A percentile compares a stretch with the other conserved stretches of the same genome.
phyloP scores from a whole-genome alignment of 768 basidiomycete species.

The Boletus subparvulus region DNA sequence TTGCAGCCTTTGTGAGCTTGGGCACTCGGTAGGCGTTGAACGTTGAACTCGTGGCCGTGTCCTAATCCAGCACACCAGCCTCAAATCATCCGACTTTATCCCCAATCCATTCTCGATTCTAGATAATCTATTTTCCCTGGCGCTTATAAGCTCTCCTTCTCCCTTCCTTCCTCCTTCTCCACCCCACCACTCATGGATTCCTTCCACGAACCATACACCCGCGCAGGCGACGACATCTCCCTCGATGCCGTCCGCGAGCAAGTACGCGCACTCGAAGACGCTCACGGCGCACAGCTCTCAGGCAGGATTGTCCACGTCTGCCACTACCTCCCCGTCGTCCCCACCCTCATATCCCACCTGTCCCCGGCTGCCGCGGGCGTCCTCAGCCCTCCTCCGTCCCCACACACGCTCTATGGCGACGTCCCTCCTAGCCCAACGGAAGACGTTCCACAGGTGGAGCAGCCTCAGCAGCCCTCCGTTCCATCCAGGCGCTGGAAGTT shows the following conservation, averaged over 20 bases:
- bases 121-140: conserved; percentile 27
- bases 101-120: conserved; percentile 28
- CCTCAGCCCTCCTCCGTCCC: conserved; percentile 76
- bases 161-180: neutral
- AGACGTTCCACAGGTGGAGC: conserved; percentile 1
- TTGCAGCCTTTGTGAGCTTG: neutral
- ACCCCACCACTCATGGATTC: conserved; percentile 53
- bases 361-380: conserved; percentile 43
- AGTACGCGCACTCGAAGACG: conserved; percentile 68
- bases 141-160: conserved; percentile 20
- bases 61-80: conserved; percentile 26
- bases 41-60: conserved; percentile 7
- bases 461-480: conserved; percentile 9
- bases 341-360: conserved; percentile 51
- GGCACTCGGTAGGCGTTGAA: neutral
- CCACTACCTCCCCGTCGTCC: conserved; percentile 82
- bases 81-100: conserved; percentile 20
- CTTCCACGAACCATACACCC: conserved; percentile 69
- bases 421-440: conserved; percentile 39
- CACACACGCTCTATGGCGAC: conserved; percentile 57
- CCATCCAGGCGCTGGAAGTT: conserved; percentile 64
- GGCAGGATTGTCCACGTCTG: conserved; percentile 91
- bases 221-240: conserved; percentile 62
- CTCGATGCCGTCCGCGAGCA: conserved; percentile 73
- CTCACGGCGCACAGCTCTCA: conserved; percentile 74